These are phyloP conservation scores for Botrytis elliptica DNA, from an alignment of 2,329 filamentous ascomycete genomes.

Conservation along the genomic window DNA sequence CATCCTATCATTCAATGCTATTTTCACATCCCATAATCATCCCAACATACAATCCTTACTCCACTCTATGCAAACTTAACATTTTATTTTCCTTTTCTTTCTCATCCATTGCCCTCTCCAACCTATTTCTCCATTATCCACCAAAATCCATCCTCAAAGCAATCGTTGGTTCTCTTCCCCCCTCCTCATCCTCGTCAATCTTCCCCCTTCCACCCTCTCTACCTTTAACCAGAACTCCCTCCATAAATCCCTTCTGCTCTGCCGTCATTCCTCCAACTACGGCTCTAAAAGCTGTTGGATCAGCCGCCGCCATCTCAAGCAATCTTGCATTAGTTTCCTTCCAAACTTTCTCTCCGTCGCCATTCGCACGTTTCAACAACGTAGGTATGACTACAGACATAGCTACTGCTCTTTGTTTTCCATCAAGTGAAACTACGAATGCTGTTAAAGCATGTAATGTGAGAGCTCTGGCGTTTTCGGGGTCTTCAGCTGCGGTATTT, in stretches of 20 bases:
- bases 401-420: slow-evolving; percentile 54
- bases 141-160: slow-evolving; percentile 94
- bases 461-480: slow-evolving; percentile 69
- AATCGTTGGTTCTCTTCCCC: slow-evolving; percentile 72
- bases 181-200: slow-evolving; percentile 44
- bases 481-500: slow-evolving; percentile 69
- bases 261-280: slow-evolving; percentile 70
- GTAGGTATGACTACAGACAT: slow-evolving; percentile 76
- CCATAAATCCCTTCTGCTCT: slow-evolving; percentile 73
- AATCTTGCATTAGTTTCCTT: slow-evolving; percentile 73
- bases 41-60: not conserved
- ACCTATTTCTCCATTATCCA: slow-evolving; percentile 43
- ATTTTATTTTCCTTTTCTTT: not conserved
- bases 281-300: slow-evolving; percentile 70
- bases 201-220: slow-evolving; percentile 46
- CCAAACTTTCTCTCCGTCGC: slow-evolving; percentile 58
- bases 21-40: not conserved
- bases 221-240: slow-evolving; percentile 72
- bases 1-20: not conserved
- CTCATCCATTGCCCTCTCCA: too few species aligned
- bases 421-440: slow-evolving; percentile 57
- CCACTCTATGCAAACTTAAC: not conserved
- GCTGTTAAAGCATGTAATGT: slow-evolving; percentile 73
- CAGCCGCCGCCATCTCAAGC: slow-evolving; percentile 74
- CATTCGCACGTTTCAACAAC: slow-evolving; percentile 69